Evolutionary conservation across 2,329 filamentous ascomycete genomes (phyloP).

Genomic region (Pseudogymnoascus sp.): DNA sequence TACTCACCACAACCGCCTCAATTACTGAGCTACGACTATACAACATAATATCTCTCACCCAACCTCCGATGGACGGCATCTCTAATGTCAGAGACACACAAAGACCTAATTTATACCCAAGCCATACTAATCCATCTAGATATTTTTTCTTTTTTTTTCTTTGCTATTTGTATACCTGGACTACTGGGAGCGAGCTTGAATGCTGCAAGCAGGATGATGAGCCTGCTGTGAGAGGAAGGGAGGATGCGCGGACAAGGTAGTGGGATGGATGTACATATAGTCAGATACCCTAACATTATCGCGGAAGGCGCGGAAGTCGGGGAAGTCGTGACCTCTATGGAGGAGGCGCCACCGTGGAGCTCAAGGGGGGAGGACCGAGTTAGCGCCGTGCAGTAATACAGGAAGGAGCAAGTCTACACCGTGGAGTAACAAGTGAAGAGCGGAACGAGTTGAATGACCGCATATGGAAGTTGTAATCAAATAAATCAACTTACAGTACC

Average conservation of each 20-base stretch:
- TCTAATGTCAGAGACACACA: background rate
- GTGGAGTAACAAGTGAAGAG: background rate
- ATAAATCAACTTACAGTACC: background rate
- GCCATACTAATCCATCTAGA: background rate
- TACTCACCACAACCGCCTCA: background rate
- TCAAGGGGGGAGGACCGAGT: background rate
- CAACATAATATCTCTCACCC: background rate
- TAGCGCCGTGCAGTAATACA: background rate
- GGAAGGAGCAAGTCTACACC: background rate
- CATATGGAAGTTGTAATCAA: background rate
- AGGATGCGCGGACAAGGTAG: background rate
- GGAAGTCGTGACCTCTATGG: background rate
- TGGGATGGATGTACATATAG: background rate
- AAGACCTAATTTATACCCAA: background rate
- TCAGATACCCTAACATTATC: background rate
- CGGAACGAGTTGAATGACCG: background rate
- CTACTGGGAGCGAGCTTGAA: background rate
- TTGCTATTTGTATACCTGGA: constrained; percentile 5
- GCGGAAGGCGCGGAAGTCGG: background rate
- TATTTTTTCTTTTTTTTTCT: background rate
- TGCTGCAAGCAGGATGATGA: background rate
- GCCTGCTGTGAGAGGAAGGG: background rate
- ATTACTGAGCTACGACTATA: background rate
- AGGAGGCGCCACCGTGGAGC: background rate
- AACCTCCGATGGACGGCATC: background rate